Conservation (phyloP, 2,329 filamentous ascomycete genomes). For the Mycosphaerella sp. region DNA sequence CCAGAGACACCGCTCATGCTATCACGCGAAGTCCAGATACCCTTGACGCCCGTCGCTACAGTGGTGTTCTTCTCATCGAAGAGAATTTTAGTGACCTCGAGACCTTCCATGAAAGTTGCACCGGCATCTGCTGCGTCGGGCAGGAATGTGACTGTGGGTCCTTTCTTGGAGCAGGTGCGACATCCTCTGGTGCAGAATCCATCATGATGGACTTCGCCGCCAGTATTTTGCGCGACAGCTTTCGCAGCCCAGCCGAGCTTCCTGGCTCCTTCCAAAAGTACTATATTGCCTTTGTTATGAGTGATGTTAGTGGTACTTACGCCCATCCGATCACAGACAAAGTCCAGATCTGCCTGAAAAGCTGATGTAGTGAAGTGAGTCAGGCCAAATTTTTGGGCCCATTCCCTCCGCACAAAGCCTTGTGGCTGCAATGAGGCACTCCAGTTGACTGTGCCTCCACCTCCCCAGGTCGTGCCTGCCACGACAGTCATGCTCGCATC, state of each 20-base stretch:
- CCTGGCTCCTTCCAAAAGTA: slow-evolving; percentile 66
- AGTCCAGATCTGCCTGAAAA: slow-evolving; percentile 73
- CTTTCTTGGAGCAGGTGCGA: slow-evolving; percentile 65
- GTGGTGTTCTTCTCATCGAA: slow-evolving; percentile 53
- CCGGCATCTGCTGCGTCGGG: slow-evolving; percentile 72
- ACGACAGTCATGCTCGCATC: slow-evolving; percentile 51
- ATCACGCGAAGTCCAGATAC: slow-evolving; percentile 69
- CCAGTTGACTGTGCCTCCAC: slow-evolving; percentile 87
- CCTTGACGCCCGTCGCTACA: slow-evolving; percentile 63
- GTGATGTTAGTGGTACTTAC: slow-evolving; percentile 58
- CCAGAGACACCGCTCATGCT: slow-evolving; percentile 52
- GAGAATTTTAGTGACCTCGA: slow-evolving; percentile 61
- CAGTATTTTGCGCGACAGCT: slow-evolving; percentile 72
- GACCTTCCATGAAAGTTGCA: slow-evolving; percentile 77
- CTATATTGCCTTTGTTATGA: slow-evolving; percentile 66
- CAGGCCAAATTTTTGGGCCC: slow-evolving; percentile 61
- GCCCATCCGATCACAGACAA: slow-evolving; percentile 73
- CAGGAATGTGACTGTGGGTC: slow-evolving; percentile 68
- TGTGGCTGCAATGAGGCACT: slow-evolving; percentile 62
- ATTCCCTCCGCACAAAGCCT: slow-evolving; percentile 70
- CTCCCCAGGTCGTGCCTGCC: slow-evolving; percentile 70
- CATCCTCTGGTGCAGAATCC: slow-evolving; percentile 56
- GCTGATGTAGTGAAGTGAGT: slow-evolving; percentile 65
- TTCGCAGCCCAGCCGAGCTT: slow-evolving; percentile 67
- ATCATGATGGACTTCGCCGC: slow-evolving; percentile 66